phyloP scores from a whole-genome alignment of 352 stramenopile genomes.

The Globisporangium rhizosaccharum region DNA sequence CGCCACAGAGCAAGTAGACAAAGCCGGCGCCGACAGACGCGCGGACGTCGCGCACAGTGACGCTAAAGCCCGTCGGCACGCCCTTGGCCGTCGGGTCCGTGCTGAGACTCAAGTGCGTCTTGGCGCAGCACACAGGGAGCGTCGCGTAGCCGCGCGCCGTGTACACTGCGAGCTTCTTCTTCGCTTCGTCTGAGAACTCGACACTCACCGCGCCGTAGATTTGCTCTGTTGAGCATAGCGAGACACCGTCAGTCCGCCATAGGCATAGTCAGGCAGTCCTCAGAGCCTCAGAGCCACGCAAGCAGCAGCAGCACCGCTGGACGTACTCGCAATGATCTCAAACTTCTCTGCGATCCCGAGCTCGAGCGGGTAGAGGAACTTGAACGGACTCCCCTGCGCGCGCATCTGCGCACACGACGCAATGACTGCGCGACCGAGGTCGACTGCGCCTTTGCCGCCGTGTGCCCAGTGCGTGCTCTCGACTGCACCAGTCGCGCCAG shows the following conservation, averaged over 20 bases:
- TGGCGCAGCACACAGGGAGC: slow-evolving; percentile 96
- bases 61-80: slow-evolving; percentile 90
- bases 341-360: slow-evolving; percentile 94
- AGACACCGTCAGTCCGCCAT: slow-evolving; percentile 18
- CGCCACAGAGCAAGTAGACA: slow-evolving; percentile 91
- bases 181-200: slow-evolving; percentile 92
- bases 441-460: slow-evolving; percentile 85
- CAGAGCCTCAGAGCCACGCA: slow-evolving; percentile 40
- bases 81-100: slow-evolving; percentile 92
- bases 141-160: slow-evolving; percentile 53
- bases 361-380: slow-evolving; percentile 94
- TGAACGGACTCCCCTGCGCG: slow-evolving; percentile 80
- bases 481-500: slow-evolving; percentile 94
- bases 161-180: slow-evolving; percentile 94
- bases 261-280: no score
- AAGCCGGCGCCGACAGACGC: slow-evolving; percentile 96
- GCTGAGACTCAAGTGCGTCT: slow-evolving; percentile 98
- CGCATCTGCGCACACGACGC: slow-evolving; percentile 85
- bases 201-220: slow-evolving; percentile 96
- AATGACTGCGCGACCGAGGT: slow-evolving; percentile 91
- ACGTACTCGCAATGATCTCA: slow-evolving; percentile 94
- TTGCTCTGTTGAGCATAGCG: slow-evolving; percentile 53
- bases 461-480: slow-evolving; percentile 87
- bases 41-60: slow-evolving; percentile 94
- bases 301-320: slow-evolving; percentile 45